Percentiles rank a stretch among this genome's conserved stretches.
Evolutionary conservation across 2,329 filamentous ascomycete genomes (phyloP).

Genomic region (Nigrospora sphaerica): DNA sequence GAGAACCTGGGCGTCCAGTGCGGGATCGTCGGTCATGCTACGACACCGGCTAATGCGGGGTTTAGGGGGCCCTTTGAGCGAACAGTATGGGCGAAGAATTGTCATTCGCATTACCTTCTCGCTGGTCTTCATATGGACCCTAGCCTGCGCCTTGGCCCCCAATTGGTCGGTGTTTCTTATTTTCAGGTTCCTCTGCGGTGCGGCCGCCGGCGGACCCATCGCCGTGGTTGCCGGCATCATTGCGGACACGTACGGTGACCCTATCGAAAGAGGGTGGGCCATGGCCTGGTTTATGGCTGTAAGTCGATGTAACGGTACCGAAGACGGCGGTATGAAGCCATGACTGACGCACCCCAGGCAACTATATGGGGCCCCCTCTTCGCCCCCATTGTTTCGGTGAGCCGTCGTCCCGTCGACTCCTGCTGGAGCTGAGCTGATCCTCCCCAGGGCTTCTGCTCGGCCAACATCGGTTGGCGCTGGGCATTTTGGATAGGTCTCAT

Average conservation of each 20-base stretch:
- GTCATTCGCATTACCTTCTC: constrained; percentile 37
- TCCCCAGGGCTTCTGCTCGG: constrained; percentile 44
- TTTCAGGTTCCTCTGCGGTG: constrained; percentile 46
- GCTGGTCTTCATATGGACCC: constrained; percentile 41
- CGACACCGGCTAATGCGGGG: neutral
- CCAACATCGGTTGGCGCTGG: constrained; percentile 60
- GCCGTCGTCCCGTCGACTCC: neutral
- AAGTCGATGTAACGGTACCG: constrained; percentile 11
- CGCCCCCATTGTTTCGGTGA: constrained; percentile 51
- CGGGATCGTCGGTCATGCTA: no score
- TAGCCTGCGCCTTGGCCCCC: constrained; percentile 49
- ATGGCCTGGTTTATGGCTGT: constrained; percentile 60
- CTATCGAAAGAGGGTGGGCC: constrained; percentile 47
- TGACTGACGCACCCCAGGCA: constrained; percentile 25
- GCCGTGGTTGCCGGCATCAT: constrained; percentile 56
- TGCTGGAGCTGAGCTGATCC: no score
- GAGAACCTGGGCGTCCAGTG: neutral
- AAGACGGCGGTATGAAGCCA: neutral
- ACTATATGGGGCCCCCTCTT: constrained; percentile 62
- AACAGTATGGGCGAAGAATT: constrained; percentile 53
- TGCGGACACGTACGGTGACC: constrained; percentile 57
- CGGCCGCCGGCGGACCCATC: constrained; percentile 51
- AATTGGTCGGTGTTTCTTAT: constrained; percentile 45
- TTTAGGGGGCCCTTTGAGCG: constrained; percentile 58
- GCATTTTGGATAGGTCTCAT: constrained; percentile 65